A percentile compares a stretch with the other conserved stretches of the same genome.
Evolutionary conservation across 306 rosid species (phyloP).

Genomic region (Castanea sativa): DNA sequence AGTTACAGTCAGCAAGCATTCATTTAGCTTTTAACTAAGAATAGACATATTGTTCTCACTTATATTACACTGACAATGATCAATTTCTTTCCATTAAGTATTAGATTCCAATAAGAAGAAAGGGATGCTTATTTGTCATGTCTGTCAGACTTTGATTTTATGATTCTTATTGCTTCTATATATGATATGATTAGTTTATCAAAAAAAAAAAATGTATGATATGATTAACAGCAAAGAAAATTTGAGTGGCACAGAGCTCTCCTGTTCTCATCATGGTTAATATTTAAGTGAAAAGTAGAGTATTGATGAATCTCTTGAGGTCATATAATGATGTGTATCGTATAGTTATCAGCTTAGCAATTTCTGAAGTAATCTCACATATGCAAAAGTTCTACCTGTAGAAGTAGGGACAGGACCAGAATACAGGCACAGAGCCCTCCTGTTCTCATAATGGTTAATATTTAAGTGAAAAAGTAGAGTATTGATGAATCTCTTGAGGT

Average conservation of each 20-base stretch:
- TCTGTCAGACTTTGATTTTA: slow-evolving; percentile 16
- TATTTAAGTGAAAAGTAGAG: not conserved
- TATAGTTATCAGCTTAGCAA: slow-evolving; percentile 21
- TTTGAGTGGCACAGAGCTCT: slow-evolving; percentile 9
- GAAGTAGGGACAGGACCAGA: too few relatives aligned
- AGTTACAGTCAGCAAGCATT: slow-evolving; percentile 22
- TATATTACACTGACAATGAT: not conserved
- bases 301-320: slow-evolving; percentile 12
- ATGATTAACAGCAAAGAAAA: not conserved
- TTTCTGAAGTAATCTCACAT: slow-evolving; percentile 5
- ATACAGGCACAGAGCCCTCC: slow-evolving; percentile 6
- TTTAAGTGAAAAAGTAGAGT: not conserved
- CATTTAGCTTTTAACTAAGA: slow-evolving; percentile 25
- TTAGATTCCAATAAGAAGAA: slow-evolving; percentile 35
- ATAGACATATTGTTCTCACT: slow-evolving; percentile 45
- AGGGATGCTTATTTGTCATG: slow-evolving; percentile 8
- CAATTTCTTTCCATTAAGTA: slow-evolving; percentile 4
- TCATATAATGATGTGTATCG: slow-evolving; percentile 1
- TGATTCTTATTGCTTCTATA: slow-evolving; percentile 14
- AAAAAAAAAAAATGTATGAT: too few relatives aligned
- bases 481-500: slow-evolving; percentile 14
- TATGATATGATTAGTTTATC: not conserved
- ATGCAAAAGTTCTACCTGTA: slow-evolving; percentile 16
- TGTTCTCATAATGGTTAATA: slow-evolving; percentile 1
- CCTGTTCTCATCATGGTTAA: not conserved